Conservation (phyloP, 202 grass and related monocot species). For the Bolboschoenoplectus hybrid region DNA sequence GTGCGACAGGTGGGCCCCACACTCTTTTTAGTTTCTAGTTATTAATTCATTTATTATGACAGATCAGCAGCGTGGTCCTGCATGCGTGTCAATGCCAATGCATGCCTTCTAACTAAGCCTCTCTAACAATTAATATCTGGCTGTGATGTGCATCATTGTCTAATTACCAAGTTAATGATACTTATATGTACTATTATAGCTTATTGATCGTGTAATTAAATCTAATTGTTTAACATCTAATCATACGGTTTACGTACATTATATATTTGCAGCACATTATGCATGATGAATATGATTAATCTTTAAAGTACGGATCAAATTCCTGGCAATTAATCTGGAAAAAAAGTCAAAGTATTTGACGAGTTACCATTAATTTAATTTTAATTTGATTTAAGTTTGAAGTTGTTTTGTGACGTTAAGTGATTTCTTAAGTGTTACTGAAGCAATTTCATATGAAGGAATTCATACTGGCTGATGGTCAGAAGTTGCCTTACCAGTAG, state of each 20-base stretch:
- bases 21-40: background rate
- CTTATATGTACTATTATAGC: too few relatives aligned
- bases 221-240: background rate
- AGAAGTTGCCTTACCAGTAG: background rate
- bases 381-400: background rate
- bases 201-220: constrained; percentile 1
- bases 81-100: background rate
- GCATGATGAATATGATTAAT: constrained; percentile 2
- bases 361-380: background rate
- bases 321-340: background rate
- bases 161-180: constrained; percentile 19
- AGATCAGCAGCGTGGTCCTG: constrained; percentile 23
- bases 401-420: constrained; percentile 1
- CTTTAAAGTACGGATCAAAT: background rate
- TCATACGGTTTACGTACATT: background rate
- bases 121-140: constrained; percentile 1
- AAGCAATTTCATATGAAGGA: background rate
- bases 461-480: background rate
- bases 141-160: constrained; percentile 13
- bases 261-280: background rate
- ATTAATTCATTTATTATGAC: constrained; percentile 34
- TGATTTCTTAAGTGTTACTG: constrained; percentile 10
- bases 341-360: background rate
- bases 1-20: background rate
- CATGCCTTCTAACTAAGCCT: background rate